Base-by-base conservation (phyloP, 345 rosid species). In the Corchorus capsularis region DNA sequence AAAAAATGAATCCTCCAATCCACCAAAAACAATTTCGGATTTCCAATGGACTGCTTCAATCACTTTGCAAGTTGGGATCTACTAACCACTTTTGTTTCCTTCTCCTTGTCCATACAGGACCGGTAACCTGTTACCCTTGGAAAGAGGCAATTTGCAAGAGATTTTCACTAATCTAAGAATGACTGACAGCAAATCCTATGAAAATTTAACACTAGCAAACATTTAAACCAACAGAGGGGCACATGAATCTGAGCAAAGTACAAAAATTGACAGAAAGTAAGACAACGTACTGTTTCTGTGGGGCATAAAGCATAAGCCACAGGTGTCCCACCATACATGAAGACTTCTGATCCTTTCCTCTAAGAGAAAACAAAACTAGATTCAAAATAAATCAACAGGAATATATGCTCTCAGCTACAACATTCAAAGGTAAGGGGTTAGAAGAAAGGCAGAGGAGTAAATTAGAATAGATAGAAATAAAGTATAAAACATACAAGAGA, bases 271-370 rank as follows among this genome's bases (percentile, higher is more conserved):
- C 69, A 72, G 45, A 67, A 45, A 73, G 37, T n/a, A 56, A 67
- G 75, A 69, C 77, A 46, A 46, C 79, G 35, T 85, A 95, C 99
- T 32, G 94, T 95, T 86, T 95, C 97, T 53, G 80, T 82, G 45
- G 98, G 97, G 80, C 76, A 77, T 72, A 82, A 71, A 76, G 98
- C 86, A 83, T 93, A 95, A 59, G 89, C 97, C 77, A 95, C 92
- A 47, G 98, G 92, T 66, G 86, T 81, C 67, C 90, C 91, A 78
- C 85, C 96, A 78, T 87, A 87, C 76, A 89, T 82, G 53, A 87
- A 82, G 72, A 93, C 83, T 80, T 89, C 97, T 47, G 87, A 87
- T 77, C 98, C 98, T 78, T 90, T 95, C 60, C 89, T 91, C 99
- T 92, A 81, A 54, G 45, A 79, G 77, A 82, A 75, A 54, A 20